Evolutionary conservation across 192 early-diverging fungal genomes (phyloP).

Genomic region (Coemansia sp.): DNA sequence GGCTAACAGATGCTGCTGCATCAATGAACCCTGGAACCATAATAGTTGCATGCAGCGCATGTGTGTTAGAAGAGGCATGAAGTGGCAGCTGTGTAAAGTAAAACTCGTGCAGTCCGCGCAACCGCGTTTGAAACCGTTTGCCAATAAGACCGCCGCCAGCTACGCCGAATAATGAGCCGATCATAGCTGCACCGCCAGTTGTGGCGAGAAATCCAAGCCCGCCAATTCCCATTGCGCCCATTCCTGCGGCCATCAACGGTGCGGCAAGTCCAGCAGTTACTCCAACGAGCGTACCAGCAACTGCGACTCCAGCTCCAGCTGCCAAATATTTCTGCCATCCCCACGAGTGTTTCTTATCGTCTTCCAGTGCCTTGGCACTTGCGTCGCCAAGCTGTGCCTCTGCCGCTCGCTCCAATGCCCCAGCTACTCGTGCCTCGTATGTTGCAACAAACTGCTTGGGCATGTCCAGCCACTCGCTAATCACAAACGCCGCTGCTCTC

Average conservation of each 20-base stretch:
- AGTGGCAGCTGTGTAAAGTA: slow-evolving; percentile 39
- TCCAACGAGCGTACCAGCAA: too few species aligned
- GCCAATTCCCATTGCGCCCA: slow-evolving; percentile 52
- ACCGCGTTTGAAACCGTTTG: slow-evolving; percentile 42
- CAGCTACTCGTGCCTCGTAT: too few species aligned
- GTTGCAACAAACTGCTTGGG: too few species aligned
- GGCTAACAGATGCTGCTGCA: slow-evolving; percentile 26
- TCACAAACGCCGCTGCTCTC: too few species aligned
- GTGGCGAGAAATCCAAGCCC: slow-evolving; percentile 52
- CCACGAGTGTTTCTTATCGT: too few species aligned
- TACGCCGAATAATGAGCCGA: slow-evolving; percentile 55
- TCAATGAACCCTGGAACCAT: slow-evolving; percentile 55
- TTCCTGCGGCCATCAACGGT: slow-evolving; percentile 57
- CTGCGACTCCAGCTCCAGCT: too few species aligned
- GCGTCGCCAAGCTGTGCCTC: too few species aligned
- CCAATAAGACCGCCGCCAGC: slow-evolving; percentile 57
- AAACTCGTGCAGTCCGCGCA: slow-evolving; percentile 50
- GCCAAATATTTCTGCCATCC: too few species aligned
- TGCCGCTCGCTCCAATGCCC: too few species aligned
- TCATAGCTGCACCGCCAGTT: slow-evolving; percentile 50
- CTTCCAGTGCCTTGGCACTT: too few species aligned
- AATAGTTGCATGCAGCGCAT: slow-evolving; percentile 51
- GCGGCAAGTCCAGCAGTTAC: slow-evolving; percentile 53
- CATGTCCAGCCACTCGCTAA: too few species aligned
- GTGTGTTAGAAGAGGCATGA: slow-evolving; percentile 7